Base-by-base conservation (phyloP, 2,329 filamentous ascomycete genomes). In the Aspergillus fumigatiaffinis region DNA sequence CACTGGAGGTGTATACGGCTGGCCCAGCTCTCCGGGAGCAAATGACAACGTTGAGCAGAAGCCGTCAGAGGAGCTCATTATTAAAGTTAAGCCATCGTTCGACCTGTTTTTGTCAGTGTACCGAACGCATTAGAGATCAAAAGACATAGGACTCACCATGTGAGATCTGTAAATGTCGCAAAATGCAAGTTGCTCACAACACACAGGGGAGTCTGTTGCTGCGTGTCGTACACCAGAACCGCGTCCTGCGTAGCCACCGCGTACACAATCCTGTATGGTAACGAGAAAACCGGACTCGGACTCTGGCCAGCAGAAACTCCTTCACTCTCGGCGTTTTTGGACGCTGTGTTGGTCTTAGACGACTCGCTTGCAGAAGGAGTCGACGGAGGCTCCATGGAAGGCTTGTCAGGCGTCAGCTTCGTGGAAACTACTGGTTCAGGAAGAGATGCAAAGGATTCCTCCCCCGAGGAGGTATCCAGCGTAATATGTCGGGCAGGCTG, bases 51-150 rank as follows among this genome's bases (percentile, higher is more conserved):
- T 89, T 0, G 94, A 99, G 73, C 94, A 99, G 78, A 97, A 99
- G 0, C 94, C 94, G 73, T 99, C 94, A 0, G 94, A 97, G 0
- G 94, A 99, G n/a, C 92, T 94, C 78, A 99, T 95, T 51, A 99
- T 81, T 23, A 99, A 79, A 1, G 88, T 92, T 46, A 85, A 80
- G 12, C 89, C 89, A 73, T 92, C 89, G 61, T 82, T 86, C 1
- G 89, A 89, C 88, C 88, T 90, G 60, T 75, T 66, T 35, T 59
- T 60, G 64, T 73, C 56, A 70, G 61, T 50, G 56, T 32, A 50
- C 60, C 28, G 42, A 51, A 38, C 52, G 44, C 17, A 21, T 25
- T 23, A 6, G 44, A 58, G 26, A 53, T 20, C 25, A 5, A 29
- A 63, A 50, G 53, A 46, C 10, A 29, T 41, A 28, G 41, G 21